A percentile compares a stretch with the other conserved stretches of the same genome.
phyloP scores from a whole-genome alignment of 2,329 filamentous ascomycete genomes.

The Sordariomycetes sp. region DNA sequence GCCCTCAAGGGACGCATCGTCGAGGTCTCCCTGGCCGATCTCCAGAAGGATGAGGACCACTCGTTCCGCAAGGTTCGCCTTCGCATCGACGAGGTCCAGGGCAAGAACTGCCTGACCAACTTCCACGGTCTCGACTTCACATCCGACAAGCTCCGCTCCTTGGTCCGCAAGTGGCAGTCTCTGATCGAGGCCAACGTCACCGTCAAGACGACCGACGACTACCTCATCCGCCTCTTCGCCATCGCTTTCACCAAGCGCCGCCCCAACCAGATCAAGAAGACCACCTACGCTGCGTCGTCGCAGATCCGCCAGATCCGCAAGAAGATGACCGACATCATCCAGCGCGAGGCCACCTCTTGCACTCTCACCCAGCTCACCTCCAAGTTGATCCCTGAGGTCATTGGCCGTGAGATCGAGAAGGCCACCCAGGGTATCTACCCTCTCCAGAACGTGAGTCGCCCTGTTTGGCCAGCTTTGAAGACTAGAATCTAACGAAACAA shows the following conservation, averaged over 20 bases:
- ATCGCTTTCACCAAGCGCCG: slow-evolving; percentile 99
- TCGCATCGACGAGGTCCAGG: slow-evolving; percentile 96
- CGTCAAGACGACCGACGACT: slow-evolving; percentile 99
- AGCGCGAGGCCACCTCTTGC: slow-evolving; percentile 89
- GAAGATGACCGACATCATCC: slow-evolving; percentile 99
- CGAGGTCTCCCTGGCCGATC: slow-evolving; percentile 96
- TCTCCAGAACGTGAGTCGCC: slow-evolving; percentile 86
- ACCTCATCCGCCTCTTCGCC: slow-evolving; percentile 97
- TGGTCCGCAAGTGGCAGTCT: slow-evolving; percentile 99
- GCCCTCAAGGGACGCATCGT: slow-evolving; percentile 97
- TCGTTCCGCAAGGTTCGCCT: slow-evolving; percentile 99
- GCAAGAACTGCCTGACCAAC: slow-evolving; percentile 99
- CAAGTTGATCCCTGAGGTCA: slow-evolving; percentile 99
- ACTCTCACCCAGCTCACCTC: slow-evolving; percentile 92
- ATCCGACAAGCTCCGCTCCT: slow-evolving; percentile 97
- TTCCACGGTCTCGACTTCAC: slow-evolving; percentile 99
- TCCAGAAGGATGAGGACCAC: slow-evolving; percentile 99
- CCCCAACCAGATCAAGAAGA: slow-evolving; percentile 99
- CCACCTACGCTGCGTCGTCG: slow-evolving; percentile 92
- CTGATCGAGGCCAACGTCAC: slow-evolving; percentile 99
- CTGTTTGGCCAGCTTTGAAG: not conserved
- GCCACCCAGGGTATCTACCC: slow-evolving; percentile 98
- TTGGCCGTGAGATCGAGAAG: slow-evolving; percentile 99
- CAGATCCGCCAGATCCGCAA: slow-evolving; percentile 97
- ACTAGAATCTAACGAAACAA: slow-evolving; percentile 25